Percentiles rank a stretch among this genome's conserved stretches.
Evolutionary conservation across 1,284 basidiomycete species (phyloP).

Genomic region (Puccinia polysora): DNA sequence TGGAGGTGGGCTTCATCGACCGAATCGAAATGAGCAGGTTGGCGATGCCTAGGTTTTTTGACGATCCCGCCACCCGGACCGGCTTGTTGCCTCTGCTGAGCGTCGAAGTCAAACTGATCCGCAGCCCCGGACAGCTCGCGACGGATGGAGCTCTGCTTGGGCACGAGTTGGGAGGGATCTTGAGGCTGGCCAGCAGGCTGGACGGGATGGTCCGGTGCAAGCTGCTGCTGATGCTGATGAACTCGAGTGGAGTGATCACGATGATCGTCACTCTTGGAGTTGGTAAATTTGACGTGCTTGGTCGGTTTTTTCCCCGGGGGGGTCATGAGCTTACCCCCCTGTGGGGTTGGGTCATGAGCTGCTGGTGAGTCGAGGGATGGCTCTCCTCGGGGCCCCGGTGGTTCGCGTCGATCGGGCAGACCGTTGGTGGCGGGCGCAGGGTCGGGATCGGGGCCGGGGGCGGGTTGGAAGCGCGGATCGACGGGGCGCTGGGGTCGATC

Average conservation of each 20-base stretch:
- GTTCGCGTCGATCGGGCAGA: background rate
- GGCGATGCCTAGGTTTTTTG: background rate
- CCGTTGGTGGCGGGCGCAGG: background rate
- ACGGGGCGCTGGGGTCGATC: background rate
- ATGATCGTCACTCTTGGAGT: background rate
- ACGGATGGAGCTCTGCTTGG: background rate
- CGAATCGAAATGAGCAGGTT: background rate
- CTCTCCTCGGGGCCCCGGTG: background rate
- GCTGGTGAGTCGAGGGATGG: no score
- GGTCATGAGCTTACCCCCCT: background rate
- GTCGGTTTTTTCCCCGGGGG: background rate
- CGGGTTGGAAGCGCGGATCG: background rate
- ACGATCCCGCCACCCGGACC: constrained; percentile 8
- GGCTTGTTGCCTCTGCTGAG: background rate
- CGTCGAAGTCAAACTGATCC: constrained; percentile 19
- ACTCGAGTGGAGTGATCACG: background rate
- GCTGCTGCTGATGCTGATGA: background rate
- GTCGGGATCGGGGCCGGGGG: no score
- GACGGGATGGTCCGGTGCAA: background rate
- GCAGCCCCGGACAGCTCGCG: constrained; percentile 12
- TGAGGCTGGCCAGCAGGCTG: background rate
- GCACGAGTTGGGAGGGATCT: background rate
- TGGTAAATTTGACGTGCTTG: constrained; percentile 21
- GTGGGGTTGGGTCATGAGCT: background rate
- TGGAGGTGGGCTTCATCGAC: no score